phyloP scores from a whole-genome alignment of 2,329 filamentous ascomycete species.

The Cladosporium cucumerinum region DNA sequence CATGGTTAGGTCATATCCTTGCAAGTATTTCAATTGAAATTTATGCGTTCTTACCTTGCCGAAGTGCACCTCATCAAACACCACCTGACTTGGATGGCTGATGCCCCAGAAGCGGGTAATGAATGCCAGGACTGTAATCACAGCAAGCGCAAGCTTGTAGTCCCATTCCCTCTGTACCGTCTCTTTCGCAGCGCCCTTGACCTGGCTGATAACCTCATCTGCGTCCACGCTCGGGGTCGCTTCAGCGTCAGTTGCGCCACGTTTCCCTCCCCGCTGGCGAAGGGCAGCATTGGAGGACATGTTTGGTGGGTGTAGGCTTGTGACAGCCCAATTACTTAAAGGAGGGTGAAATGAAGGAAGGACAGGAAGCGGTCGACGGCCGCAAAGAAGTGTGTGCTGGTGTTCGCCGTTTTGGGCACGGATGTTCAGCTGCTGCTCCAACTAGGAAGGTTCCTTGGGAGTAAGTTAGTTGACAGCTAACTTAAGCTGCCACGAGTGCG shows the following conservation, averaged over 20 bases:
- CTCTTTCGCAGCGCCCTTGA: slow-evolving; percentile 34
- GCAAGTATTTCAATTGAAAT: not conserved
- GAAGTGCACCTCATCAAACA: slow-evolving; percentile 99
- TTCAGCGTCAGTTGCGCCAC: slow-evolving; percentile 23
- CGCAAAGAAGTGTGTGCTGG: not conserved
- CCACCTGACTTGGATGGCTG: slow-evolving; percentile 89
- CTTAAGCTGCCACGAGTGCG: slow-evolving; percentile 1
- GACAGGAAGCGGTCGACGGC: slow-evolving; percentile 11
- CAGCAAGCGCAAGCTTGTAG: slow-evolving; percentile 71
- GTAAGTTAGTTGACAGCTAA: slow-evolving; percentile 8
- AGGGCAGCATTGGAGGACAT: slow-evolving; percentile 15
- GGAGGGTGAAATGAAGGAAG: slow-evolving; percentile 7
- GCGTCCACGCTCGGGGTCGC: slow-evolving; percentile 27
- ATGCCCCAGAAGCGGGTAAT: slow-evolving; percentile 94
- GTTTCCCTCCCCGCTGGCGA: slow-evolving; percentile 25
- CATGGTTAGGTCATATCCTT: not conserved
- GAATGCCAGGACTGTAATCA: slow-evolving; percentile 83
- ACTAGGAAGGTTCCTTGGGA: slow-evolving; percentile 7
- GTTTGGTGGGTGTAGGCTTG: not conserved
- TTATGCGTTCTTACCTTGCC: slow-evolving; percentile 70
- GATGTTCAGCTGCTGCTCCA: not conserved
- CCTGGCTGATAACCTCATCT: slow-evolving; percentile 38
- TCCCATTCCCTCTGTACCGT: slow-evolving; percentile 61
- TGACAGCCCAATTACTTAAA: not conserved
- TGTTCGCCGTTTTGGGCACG: slow-evolving; percentile 8